Conservation (phyloP, 192 early-diverging fungal genomes). For the Spizellomyces sp. region DNA sequence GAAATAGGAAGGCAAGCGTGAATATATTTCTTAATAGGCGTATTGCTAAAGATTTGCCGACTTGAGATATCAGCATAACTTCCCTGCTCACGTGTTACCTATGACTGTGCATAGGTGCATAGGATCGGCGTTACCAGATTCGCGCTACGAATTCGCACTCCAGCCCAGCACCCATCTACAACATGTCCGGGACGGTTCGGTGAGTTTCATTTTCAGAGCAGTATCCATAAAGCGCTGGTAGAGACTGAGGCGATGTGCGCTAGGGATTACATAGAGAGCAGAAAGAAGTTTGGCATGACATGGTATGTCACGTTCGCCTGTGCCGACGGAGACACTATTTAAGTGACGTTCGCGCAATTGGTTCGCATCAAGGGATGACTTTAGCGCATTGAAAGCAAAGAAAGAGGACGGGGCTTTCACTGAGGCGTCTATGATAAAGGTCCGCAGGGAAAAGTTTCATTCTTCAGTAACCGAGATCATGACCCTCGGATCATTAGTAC, state of each 20-base stretch:
- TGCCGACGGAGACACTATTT: neutral
- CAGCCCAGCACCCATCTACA: too few species aligned
- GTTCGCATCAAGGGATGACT: constrained; percentile 13
- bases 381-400: constrained; percentile 11
- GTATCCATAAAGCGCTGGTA: too few species aligned
- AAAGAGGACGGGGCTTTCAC: constrained; percentile 22
- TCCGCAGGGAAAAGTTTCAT: neutral
- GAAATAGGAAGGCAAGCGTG: too few species aligned
- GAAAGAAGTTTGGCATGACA: constrained; percentile 15
- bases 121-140: too few species aligned
- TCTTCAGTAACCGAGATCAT: neutral
- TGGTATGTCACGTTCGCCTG: constrained; percentile 3
- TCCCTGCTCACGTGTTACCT: too few species aligned
- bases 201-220: too few species aligned
- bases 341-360: neutral
- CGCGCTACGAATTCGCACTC: too few species aligned
- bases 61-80: too few species aligned
- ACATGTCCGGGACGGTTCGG: too few species aligned
- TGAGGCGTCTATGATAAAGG: constrained; percentile 22
- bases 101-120: too few species aligned
- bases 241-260: neutral
- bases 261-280: constrained; percentile 15
- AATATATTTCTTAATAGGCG: too few species aligned
- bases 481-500: constrained; percentile 6
- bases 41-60: too few species aligned